Evolutionary conservation across 192 early-diverging fungal species (phyloP), one percentile per base, ranked within the genome.

Genomic region (Dissophora ornata): DNA sequence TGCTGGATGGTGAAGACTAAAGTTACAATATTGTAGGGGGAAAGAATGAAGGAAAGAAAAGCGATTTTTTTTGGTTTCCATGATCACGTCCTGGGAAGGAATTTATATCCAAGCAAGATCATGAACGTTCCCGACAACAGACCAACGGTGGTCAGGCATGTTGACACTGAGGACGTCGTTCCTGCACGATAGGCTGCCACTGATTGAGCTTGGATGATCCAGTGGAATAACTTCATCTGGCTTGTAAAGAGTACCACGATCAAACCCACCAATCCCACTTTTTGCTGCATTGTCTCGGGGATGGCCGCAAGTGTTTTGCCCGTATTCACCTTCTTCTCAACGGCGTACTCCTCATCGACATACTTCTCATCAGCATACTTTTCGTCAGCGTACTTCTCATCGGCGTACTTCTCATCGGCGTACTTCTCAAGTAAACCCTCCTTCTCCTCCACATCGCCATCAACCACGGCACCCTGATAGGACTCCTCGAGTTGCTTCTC

Each of bases 181-280:
- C 19, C 15, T 1, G 50, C 33, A 24, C 48, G 56, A 4, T 53
- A 26, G 0, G 46, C 18, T 18, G 15, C 38, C 48, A 46, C 24
- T 15, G 53, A 48, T 36, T 61, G 62, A 22, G 50, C 24, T 19
- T 42, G 56, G 4, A 66, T 33, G 10, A 75, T 53, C 71, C 71
- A 75, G 1, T 61, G 50, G 63, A 66, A 75, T 11, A 75, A 22
- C 42, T 47, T 60, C 62, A 75, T 66, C 55, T 73, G 61, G 26
- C 12, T 33, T 8, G 50, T n/a, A 32, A 64, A 57, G 26, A 73
- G 29, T 0, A 16, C 25, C 33, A 71, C n/a, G 19, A 71, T 51
- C 25, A 71, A 25, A 1, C 8, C 9, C 13, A 26, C 30, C 26
- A 71, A 33, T 9, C 19, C 16, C 1, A 42, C 11, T 1, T 30